Evolutionary conservation across 140 eudicot species (phyloP).

Genomic region (Ambrosia hybrid): DNA sequence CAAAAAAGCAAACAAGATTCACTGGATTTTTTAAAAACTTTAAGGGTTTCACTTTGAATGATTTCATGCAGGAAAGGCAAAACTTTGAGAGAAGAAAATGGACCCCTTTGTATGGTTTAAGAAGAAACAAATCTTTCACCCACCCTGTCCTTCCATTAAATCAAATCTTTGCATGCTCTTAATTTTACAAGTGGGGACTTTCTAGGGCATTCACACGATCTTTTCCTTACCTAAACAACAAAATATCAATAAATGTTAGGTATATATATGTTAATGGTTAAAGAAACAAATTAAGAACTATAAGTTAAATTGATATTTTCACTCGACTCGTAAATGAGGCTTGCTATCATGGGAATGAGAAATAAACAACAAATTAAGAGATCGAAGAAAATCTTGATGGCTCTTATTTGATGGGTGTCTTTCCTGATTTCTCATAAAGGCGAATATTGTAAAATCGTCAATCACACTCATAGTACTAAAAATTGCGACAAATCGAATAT

Average conservation of each 20-base stretch:
- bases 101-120: slow-evolving; percentile 29
- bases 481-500: background rate
- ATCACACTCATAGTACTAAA: background rate
- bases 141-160: slow-evolving; percentile 27
- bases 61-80: slow-evolving; percentile 27
- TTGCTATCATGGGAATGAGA: too few species aligned
- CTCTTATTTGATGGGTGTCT: slow-evolving; percentile 15
- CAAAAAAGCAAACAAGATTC: slow-evolving; percentile 33
- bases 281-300: background rate
- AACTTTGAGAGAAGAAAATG: slow-evolving; percentile 17
- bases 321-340: background rate
- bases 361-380: background rate
- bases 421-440: slow-evolving; percentile 11
- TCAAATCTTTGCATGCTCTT: slow-evolving; percentile 18
- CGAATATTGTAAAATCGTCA: background rate
- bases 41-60: slow-evolving; percentile 27
- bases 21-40: slow-evolving; percentile 25
- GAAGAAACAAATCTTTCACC: slow-evolving; percentile 34
- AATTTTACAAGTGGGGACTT: slow-evolving; percentile 26
- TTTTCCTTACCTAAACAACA: background rate
- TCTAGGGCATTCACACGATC: slow-evolving; percentile 17
- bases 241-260: background rate
- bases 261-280: background rate
- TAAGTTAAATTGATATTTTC: background rate
- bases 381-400: slow-evolving; percentile 16